These are phyloP conservation scores for Linanthus parryae DNA, from an alignment of 148 eudicot genomes.

Conservation along the genomic window DNA sequence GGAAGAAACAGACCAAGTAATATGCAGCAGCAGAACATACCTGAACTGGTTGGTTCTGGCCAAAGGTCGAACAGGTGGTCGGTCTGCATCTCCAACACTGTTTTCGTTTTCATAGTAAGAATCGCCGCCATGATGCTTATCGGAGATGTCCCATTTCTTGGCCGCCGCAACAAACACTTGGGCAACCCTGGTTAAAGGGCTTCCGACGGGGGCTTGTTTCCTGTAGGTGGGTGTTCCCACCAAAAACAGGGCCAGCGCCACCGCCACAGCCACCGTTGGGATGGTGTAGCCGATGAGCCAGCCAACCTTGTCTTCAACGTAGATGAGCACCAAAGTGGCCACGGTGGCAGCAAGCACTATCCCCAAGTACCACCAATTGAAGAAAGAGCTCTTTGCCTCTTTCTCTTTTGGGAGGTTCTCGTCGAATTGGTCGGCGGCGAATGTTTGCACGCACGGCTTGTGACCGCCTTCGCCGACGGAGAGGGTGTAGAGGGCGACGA, in stretches of 20 bases:
- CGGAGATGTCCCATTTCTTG: conserved; percentile 35
- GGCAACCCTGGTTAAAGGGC: conserved; percentile 63
- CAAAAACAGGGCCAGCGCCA: conserved; percentile 41
- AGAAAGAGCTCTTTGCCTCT: conserved; percentile 60
- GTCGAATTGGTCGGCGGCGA: conserved; percentile 74
- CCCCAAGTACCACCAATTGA: conserved; percentile 84
- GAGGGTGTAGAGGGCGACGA: conserved; percentile 42
- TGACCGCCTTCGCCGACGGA: conserved; percentile 72
- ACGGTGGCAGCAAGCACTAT: conserved; percentile 43
- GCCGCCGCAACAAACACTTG: conserved; percentile 57
- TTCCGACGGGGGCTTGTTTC: conserved; percentile 48
- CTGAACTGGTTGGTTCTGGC: conserved; percentile 52
- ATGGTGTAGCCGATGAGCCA: conserved; percentile 59
- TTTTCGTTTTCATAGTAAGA: conserved; percentile 20
- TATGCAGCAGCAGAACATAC: conserved; percentile 17
- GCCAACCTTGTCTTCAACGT: conserved; percentile 49
- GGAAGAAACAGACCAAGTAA: not conserved
- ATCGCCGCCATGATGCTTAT: not conserved
- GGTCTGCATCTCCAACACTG: not conserved
- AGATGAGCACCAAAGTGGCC: conserved; percentile 38
- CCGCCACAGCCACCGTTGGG: conserved; percentile 33
- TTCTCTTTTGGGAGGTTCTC: conserved; percentile 39
- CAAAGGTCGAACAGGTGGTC: conserved; percentile 13
- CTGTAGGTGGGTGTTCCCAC: conserved; percentile 34
- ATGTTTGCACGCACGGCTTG: conserved; percentile 69